A percentile compares a stretch with the other conserved stretches of the same genome.
Conservation (phyloP, 2,329 filamentous ascomycete genomes). For the Camillea tinctor region DNA sequence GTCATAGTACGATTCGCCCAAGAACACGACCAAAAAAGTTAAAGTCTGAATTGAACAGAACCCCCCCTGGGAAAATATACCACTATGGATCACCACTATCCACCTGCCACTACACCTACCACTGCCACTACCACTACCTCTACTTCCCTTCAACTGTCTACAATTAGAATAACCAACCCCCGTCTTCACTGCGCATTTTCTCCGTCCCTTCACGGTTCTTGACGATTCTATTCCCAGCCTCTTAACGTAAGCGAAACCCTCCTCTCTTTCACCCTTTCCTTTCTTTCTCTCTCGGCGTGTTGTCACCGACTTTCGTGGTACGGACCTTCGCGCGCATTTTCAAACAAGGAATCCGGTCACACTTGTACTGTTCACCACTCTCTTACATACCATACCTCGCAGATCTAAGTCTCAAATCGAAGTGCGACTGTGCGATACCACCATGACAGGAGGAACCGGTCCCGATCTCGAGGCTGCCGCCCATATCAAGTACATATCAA, state of each 20-base stretch:
- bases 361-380: neutral
- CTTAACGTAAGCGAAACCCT: neutral
- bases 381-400: neutral
- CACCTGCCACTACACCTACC: too few relatives aligned
- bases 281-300: neutral
- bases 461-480: conserved; percentile 37
- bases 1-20: neutral
- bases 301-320: neutral
- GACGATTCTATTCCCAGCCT: neutral
- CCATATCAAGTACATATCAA: conserved; percentile 52
- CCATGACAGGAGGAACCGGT: conserved; percentile 34
- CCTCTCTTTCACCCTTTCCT: neutral
- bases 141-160: neutral
- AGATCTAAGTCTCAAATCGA: too few relatives aligned
- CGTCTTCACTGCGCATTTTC: neutral
- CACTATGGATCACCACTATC: neutral
- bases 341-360: neutral
- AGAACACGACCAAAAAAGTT: neutral
- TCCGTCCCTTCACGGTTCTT: neutral
- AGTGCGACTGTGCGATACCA: neutral
- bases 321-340: neutral
- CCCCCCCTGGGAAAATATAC: neutral
- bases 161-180: neutral
- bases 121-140: neutral
- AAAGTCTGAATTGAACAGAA: neutral